Base-by-base conservation (phyloP, 805 yeast genomes). In the Metahyphopichia silvanorum region DNA sequence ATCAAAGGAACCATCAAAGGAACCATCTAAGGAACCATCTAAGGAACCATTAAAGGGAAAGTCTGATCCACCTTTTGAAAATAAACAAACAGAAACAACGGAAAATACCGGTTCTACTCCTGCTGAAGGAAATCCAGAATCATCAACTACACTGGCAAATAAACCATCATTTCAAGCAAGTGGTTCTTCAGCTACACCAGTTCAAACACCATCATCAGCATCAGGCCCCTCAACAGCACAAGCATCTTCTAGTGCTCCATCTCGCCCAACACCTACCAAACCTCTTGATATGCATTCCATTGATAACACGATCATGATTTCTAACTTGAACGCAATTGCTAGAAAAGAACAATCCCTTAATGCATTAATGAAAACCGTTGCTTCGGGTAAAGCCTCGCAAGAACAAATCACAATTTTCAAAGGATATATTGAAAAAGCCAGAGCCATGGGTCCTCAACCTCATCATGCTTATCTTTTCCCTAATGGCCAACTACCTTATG, bases 251-350 rank as follows among this genome's bases (percentile, higher is more conserved):
- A 4, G 13, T 5, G 29, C 19, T 4, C 29, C 29, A 2, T 10
- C 19, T 26, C 29, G 10, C 10, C 5, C 27, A 4, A 4, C 13
- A 7, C 20, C 28, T 10, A 12, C 31, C 8, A 16, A 16, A 21
- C 16, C 32, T 11, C 13, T 19, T 5, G 15, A 20, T 20, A 69
- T 72, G 66, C 74, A 69, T 41, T 66, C 82, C 4, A 75, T 77
- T 2, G 84, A 78, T 31, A 82, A 84, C 47, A 82, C 82, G 25
- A 76, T 82, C 40, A 86, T 91, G 85, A 87, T 91, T 44, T 78
- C 84, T 4, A 85, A 87, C 46, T 70, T 91, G 49, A 89, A 89
- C 49, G 69, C 82, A 1, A 79, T 91, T 58, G 97, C 97, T 0
- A 72, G 82, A 25, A 67, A 70, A 4, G 94, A 88, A 48, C 69